Conservation (phyloP, 1,139 yeast species). For the Yamadazyma dushanensis region DNA sequence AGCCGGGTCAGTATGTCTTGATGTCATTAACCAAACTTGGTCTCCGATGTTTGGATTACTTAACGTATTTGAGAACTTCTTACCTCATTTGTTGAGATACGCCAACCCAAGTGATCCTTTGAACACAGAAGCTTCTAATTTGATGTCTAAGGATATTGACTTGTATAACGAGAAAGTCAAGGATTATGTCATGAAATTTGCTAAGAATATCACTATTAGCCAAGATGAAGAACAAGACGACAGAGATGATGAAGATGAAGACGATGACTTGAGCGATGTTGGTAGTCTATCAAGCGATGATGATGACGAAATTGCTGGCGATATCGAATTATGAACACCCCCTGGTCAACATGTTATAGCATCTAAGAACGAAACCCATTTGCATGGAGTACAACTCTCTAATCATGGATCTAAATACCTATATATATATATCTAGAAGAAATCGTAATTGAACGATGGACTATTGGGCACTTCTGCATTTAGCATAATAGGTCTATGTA, state of each 20-base stretch:
- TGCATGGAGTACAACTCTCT: no score
- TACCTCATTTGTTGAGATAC: conserved; percentile 87
- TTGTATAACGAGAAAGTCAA: conserved; percentile 70
- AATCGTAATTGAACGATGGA: no score
- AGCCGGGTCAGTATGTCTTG: conserved; percentile 93
- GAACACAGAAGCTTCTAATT: conserved; percentile 86
- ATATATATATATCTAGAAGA: neutral
- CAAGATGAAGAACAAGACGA: conserved; percentile 43
- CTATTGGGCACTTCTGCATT: no score
- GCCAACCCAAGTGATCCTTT: conserved; percentile 96
- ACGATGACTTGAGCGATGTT: conserved; percentile 49
- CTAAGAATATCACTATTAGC: conserved; percentile 43
- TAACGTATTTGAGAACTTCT: conserved; percentile 88
- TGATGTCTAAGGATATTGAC: conserved; percentile 70
- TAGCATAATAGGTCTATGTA: no score
- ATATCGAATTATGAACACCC: conserved; percentile 20
- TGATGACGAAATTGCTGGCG: conserved; percentile 32
- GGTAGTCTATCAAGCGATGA: conserved; percentile 52
- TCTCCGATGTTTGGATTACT: conserved; percentile 94
- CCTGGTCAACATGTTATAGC: no score
- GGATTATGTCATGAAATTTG: conserved; percentile 73
- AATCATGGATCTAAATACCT: no score
- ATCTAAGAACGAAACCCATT: no score
- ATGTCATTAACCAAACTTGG: conserved; percentile 97
- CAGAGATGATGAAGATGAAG: conserved; percentile 41